A percentile compares a stretch with the other conserved stretches of the same genome.
Conservation (phyloP, 371 early-diverging fungal species). For the Mortierella sp. region DNA sequence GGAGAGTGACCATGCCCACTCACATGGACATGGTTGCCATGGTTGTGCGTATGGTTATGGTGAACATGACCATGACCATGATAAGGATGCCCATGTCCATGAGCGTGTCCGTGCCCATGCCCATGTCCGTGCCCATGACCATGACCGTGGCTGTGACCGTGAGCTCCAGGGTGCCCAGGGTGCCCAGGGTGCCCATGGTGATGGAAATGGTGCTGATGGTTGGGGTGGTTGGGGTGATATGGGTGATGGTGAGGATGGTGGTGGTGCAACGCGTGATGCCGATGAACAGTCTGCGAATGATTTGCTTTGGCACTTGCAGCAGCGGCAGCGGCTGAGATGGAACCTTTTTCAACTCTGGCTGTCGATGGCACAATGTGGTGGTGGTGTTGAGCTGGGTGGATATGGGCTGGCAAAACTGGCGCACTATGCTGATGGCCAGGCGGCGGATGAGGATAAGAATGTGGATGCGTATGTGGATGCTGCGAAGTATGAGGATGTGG, state of each 20-base stretch:
- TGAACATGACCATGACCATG: background rate
- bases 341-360: conserved; percentile 16
- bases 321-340: background rate
- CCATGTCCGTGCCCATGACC: conserved; percentile 11
- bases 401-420: conserved; percentile 41
- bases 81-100: background rate
- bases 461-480: conserved; percentile 19
- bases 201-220: conserved; percentile 59
- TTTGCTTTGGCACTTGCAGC: conserved; percentile 18
- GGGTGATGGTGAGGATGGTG: conserved; percentile 58
- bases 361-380: conserved; percentile 37
- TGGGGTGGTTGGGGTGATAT: conserved; percentile 58
- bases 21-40: background rate
- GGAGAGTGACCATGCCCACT: conserved; percentile 1
- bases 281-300: conserved; percentile 40
- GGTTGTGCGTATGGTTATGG: background rate
- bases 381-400: conserved; percentile 49
- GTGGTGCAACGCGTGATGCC: conserved; percentile 50
- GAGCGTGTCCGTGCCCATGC: conserved; percentile 18
- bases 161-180: conserved; percentile 27
- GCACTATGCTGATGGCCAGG: conserved; percentile 23
- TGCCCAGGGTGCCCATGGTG: conserved; percentile 43
- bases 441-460: conserved; percentile 13
- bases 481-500: background rate
- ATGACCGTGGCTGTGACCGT: conserved; percentile 31